Conservation (phyloP, 345 rosid genomes). For the Camelina hispida region DNA sequence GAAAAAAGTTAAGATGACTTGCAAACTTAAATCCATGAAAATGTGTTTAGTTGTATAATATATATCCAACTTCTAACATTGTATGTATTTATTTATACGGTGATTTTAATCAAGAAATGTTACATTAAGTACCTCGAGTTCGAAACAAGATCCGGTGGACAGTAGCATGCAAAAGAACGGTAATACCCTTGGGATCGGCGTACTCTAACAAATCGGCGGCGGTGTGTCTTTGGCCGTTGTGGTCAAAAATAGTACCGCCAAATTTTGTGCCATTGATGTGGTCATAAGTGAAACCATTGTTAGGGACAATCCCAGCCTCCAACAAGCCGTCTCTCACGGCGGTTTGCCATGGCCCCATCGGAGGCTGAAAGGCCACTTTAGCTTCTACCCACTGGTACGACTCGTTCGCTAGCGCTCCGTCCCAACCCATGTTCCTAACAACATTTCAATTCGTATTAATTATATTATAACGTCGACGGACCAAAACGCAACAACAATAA, state of each 20-base stretch:
- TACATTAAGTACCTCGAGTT: slow-evolving; percentile 38
- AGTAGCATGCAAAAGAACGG: slow-evolving; percentile 64
- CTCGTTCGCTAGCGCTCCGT: slow-evolving; percentile 50
- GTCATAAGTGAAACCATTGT: slow-evolving; percentile 75
- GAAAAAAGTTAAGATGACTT: neutral
- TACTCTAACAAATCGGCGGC: slow-evolving; percentile 72
- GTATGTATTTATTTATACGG: neutral
- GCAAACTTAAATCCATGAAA: neutral
- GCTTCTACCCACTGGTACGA: slow-evolving; percentile 73
- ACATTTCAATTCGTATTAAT: slow-evolving; percentile 21
- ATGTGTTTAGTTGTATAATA: neutral
- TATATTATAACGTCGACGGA: neutral
- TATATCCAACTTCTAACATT: neutral
- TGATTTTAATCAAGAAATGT: neutral
- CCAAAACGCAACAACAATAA: slow-evolving; percentile 16
- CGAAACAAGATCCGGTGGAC: slow-evolving; percentile 56
- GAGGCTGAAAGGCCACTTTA: slow-evolving; percentile 57
- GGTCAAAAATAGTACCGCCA: slow-evolving; percentile 75
- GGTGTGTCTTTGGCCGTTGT: slow-evolving; percentile 65
- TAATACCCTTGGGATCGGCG: slow-evolving; percentile 56
- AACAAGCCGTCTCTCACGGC: slow-evolving; percentile 73
- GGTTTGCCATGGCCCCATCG: slow-evolving; percentile 65
- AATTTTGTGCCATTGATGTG: slow-evolving; percentile 73
- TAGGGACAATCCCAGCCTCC: slow-evolving; percentile 64
- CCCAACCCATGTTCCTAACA: slow-evolving; percentile 59